These are phyloP conservation scores for Cryptococcus sp. DNA, from an alignment of 1,284 basidiomycete species.

Conservation along the genomic window DNA sequence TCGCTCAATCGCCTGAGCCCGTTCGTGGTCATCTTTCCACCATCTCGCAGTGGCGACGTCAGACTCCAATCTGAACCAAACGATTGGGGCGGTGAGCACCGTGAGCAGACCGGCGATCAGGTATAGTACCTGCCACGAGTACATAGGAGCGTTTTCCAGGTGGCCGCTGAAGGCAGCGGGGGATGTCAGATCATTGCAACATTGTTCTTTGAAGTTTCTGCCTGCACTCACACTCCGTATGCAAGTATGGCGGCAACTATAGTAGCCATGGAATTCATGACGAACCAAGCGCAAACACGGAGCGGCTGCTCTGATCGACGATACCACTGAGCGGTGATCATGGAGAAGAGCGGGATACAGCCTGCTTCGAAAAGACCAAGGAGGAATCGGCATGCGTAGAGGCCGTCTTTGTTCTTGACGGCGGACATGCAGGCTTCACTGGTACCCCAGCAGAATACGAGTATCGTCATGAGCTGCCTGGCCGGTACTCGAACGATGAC, in stretches of 20 bases:
- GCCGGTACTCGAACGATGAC: constrained; percentile 36
- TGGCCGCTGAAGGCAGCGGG: background rate
- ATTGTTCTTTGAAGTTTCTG: too few relatives aligned
- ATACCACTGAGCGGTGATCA: constrained; percentile 41
- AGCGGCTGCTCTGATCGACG: constrained; percentile 40
- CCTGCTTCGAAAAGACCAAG: constrained; percentile 42
- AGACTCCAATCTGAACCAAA: constrained; percentile 43
- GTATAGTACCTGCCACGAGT: constrained; percentile 45
- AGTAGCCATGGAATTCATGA: constrained; percentile 31
- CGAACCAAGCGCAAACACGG: constrained; percentile 44
- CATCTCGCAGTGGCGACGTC: constrained; percentile 43
- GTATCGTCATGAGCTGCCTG: constrained; percentile 32
- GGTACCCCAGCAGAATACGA: constrained; percentile 33
- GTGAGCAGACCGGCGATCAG: constrained; percentile 49
- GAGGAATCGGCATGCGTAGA: constrained; percentile 37
- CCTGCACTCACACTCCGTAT: constrained; percentile 21
- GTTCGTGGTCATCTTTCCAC: constrained; percentile 38
- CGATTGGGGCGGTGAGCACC: constrained; percentile 44
- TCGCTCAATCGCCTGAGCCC: constrained; percentile 47
- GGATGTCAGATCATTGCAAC: too few relatives aligned
- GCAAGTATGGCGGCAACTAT: constrained; percentile 35
- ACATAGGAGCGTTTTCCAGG: background rate
- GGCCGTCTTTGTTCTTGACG: constrained; percentile 9
- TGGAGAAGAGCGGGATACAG: constrained; percentile 30
- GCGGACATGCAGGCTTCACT: constrained; percentile 20